Evolutionary conservation across 208 protist genomes (phyloP).

Genomic region (Acanthamoeba culbertsoni): DNA sequence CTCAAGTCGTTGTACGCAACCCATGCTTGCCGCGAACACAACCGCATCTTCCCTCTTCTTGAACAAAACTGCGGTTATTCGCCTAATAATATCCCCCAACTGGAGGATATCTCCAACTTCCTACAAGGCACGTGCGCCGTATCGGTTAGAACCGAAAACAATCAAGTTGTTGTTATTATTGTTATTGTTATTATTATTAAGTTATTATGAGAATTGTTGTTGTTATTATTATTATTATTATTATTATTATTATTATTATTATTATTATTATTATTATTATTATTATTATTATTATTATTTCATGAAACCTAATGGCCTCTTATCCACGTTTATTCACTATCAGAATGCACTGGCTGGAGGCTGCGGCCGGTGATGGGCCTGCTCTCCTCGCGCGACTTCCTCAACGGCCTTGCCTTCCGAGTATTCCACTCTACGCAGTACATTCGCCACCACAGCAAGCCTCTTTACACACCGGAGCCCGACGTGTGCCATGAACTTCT

Average conservation of each 20-base stretch:
- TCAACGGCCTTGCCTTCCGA: constrained; percentile 94
- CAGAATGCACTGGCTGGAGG: constrained; percentile 90
- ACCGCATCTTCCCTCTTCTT: constrained; percentile 91
- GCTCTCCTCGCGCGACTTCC: constrained; percentile 92
- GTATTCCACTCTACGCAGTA: constrained; percentile 97
- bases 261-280: no score
- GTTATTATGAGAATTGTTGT: no score
- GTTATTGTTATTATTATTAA: no score
- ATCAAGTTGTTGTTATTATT: neutral
- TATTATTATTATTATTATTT: neutral
- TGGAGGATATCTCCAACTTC: constrained; percentile 92
- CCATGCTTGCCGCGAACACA: constrained; percentile 93
- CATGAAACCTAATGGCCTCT: neutral
- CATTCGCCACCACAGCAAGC: constrained; percentile 90
- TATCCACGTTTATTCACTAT: neutral
- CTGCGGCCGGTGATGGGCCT: constrained; percentile 93
- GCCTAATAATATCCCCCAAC: constrained; percentile 91
- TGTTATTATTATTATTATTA: no score
- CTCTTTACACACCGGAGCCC: constrained; percentile 57
- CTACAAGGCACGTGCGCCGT: constrained; percentile 78
- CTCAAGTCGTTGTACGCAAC: constrained; percentile 90
- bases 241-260: no score
- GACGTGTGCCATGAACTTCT: constrained; percentile 95
- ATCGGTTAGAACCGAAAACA: neutral
- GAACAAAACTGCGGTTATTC: constrained; percentile 91